Base-by-base conservation (phyloP, 148 eudicot genomes). In the Rhododendron molle region DNA sequence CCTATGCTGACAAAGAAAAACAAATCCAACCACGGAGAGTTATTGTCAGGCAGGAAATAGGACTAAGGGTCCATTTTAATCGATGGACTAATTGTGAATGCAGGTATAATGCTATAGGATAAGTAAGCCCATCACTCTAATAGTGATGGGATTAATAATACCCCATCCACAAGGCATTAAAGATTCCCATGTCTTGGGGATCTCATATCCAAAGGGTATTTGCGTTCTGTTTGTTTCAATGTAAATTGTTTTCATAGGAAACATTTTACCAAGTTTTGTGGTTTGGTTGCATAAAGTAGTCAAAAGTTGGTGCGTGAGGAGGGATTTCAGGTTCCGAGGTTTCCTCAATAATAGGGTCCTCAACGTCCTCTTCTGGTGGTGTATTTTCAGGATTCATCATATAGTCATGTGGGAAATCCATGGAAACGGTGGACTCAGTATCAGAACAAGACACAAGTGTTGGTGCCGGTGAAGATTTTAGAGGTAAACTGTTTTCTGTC, bases 1-100 rank as follows among this genome's bases (percentile, higher is more conserved):
- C 98, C 98, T 96, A 92, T 91, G 92, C 94, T 89, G 92, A 92
- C 98, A 90, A 88, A 83, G 89, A 92, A 90, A 86, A 87, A 79
- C 50, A 89, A 44, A 14, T 44, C 43, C 78, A 82, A 78, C 36
- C 67, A 50, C 78, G 60, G 81, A 82, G 84, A 50, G 79, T 83
- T 76, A 80, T 60, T 71, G 67, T 86, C 78, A 26, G 71, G 36
- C 20, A 23, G 43, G 52, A 60, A 49, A 18, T 34, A 60, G 18
- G 30, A 30, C 12, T 79, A 36, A 30, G 16, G 74, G 36, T 69
- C 74, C 36, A 30, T 15, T 67, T 71, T 71, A 21, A 14, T 71
- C 15, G 21, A 71, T 71, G 38, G 18, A 30, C 76, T 67, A 28
- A 71, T 28, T 32, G 20, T 30, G 40, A 13, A 30, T 30, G 76